phyloP scores from a whole-genome alignment of 345 rosid genomes.

The Syzygium aromaticum region DNA sequence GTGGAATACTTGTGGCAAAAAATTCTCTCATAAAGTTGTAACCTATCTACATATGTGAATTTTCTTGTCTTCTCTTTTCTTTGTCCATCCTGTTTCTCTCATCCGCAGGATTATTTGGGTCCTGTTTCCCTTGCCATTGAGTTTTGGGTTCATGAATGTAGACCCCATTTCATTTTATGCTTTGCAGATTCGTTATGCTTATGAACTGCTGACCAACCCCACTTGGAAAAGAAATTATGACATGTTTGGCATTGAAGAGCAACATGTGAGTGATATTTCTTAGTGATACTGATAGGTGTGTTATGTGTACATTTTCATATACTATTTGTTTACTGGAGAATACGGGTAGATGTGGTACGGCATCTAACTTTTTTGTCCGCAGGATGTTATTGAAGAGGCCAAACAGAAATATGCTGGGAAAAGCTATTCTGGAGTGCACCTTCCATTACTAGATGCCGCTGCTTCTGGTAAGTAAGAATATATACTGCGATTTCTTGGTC shows the following conservation, averaged over 20 bases:
- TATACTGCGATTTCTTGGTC: neutral
- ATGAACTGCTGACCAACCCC: conserved; percentile 64
- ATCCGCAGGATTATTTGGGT: neutral
- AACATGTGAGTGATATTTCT: conserved; percentile 41
- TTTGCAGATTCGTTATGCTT: conserved; percentile 73
- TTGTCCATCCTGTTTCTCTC: neutral
- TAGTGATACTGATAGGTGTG: neutral
- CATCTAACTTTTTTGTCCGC: conserved; percentile 15
- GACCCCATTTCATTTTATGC: neutral
- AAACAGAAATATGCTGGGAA: conserved; percentile 33
- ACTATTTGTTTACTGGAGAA: neutral
- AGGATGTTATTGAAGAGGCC: conserved; percentile 49
- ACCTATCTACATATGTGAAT: neutral
- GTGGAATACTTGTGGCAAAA: neutral
- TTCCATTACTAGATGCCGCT: conserved; percentile 50
- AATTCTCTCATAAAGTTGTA: neutral
- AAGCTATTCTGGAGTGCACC: conserved; percentile 30
- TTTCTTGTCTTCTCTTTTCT: neutral
- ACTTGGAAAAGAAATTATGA: conserved; percentile 85
- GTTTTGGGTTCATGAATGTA: neutral
- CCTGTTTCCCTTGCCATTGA: neutral
- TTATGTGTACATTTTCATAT: neutral
- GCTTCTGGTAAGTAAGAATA: conserved; percentile 48
- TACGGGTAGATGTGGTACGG: neutral
- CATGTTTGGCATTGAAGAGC: conserved; percentile 67